phyloP scores from a whole-genome alignment of 1,139 yeast species.

The Magnusiomyces clavatus region DNA sequence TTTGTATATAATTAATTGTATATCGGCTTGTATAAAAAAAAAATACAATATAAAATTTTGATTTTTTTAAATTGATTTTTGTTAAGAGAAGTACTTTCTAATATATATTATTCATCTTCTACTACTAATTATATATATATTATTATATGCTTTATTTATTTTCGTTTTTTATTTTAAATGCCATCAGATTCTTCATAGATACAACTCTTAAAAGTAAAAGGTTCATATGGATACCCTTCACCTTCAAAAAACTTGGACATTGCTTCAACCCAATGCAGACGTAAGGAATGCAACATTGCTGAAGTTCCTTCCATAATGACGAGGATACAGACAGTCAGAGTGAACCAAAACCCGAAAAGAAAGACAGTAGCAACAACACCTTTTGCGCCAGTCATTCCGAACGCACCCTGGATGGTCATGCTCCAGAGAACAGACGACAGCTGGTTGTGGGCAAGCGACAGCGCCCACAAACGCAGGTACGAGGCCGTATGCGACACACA shows the following conservation, averaged over 20 bases:
- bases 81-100: too few relatives aligned
- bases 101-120: too few relatives aligned
- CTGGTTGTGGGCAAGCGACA: slow-evolving; percentile 95
- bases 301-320: slow-evolving; percentile 98
- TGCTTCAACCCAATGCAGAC: slow-evolving; percentile 98
- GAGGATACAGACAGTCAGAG: slow-evolving; percentile 78
- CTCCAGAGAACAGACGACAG: slow-evolving; percentile 90
- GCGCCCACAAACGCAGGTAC: slow-evolving; percentile 92
- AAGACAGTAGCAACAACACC: slow-evolving; percentile 72
- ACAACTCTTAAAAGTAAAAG: slow-evolving; percentile 50
- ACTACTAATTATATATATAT: not conserved
- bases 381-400: slow-evolving; percentile 57
- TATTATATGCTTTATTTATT: not conserved
- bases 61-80: too few relatives aligned
- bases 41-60: too few relatives aligned
- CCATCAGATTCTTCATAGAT: not conserved
- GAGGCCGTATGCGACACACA: slow-evolving; percentile 99
- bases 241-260: slow-evolving; percentile 98
- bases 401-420: slow-evolving; percentile 85
- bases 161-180: not conserved
- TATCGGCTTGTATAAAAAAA: not conserved
- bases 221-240: slow-evolving; percentile 83
- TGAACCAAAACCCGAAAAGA: slow-evolving; percentile 92
- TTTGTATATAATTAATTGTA: not conserved
- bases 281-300: slow-evolving; percentile 94